Base-by-base conservation (phyloP, 257 asterid species). In the Nemophila menziesii region DNA sequence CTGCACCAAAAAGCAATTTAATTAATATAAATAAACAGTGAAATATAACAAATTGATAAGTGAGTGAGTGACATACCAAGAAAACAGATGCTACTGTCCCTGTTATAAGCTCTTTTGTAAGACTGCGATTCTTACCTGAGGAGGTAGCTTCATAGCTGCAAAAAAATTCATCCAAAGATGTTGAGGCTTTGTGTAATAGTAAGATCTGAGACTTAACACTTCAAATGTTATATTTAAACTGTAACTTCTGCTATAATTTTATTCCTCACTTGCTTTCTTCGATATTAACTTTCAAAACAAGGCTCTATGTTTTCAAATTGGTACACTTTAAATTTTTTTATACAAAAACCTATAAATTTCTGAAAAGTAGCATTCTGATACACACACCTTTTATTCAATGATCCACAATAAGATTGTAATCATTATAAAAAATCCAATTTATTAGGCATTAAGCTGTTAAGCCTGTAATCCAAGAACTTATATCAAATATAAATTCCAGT, bases 61-160 rank as follows among this genome's bases (percentile, higher is more conserved):
- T 10, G 36, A 13, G 9, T 29, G 15, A 10, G 12, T 33, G 33
- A 34, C 55, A 0, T 80, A 87, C 97, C 90, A 87, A 63, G 82
- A 87, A 87, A 61, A 87, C 73, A 19, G 97, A 87, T 44, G 97
- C 95, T 43, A 80, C 70, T 13, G 84, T 74, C 11, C 95, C 95
- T 0, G 95, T 80, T 12, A 70, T 53, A 46, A 87, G 81, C 68
- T 87, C 97, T 82, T 80, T 83, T 7, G 79, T 70, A 22, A 87
- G 92, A 54, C 74, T 73, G 56, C 93, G 95, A 16, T 69, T 78
- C 76, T 64, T 87, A 74, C 79, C 69, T 9, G 97, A 85, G 47
- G 93, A 67, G 49, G 97, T 87, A 47, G 97, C 93, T 70, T 80
- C 97, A 51, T 87, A 87, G 62, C 97, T 87, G 89, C 74, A 73